Base-by-base conservation (phyloP, 169 alveolate genomes). In the Plasmodium gaboni region DNA sequence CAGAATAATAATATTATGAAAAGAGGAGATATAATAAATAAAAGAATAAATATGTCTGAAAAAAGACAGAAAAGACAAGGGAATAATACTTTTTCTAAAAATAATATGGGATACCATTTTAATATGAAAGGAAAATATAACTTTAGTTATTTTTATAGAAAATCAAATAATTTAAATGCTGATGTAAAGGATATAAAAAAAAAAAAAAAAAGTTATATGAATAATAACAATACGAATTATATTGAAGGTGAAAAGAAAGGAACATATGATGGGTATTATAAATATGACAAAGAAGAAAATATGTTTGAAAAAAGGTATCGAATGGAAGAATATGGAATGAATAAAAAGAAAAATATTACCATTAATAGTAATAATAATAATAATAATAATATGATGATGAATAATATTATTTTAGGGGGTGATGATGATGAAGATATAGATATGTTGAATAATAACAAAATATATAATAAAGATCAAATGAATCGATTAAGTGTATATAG, bases 121-220 rank as follows among this genome's bases (percentile, higher is more conserved):
- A 70, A 57, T 8, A 59, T 67, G 7, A 76, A 42, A 42, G 76
- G 74, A 0, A 76, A 76, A 76, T 76, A 57, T 24, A 76, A 76
- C 46, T 76, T 76, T n/a, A 76, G 89, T 9, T 76, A 76, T 22
- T 76, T 76, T 55, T 64, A 76, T 57, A 57, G 76, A 13, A 76
- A 76, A 53, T 38, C 46, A 5, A 76, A 76, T n/a, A 60, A 48
- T 28, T 22, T 76, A 59, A 17, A 2, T 15, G 12, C 12, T 1
- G 70, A 44, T 64, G 15, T 17, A 17, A 32, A 83, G 13, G 85
- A 83, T 9, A n/a, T 17, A 6, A 44, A 28, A 42, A 28, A 19
- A 15, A 28, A 42, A 26, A 24, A 24, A 4, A 51, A 44, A 15
- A 78, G 0, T 10, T 15, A 63, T 19, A 59, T 13, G 32, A 12